Evolutionary conservation across 2,329 filamentous ascomycete genomes (phyloP).

Genomic region (Fusarium sp.): DNA sequence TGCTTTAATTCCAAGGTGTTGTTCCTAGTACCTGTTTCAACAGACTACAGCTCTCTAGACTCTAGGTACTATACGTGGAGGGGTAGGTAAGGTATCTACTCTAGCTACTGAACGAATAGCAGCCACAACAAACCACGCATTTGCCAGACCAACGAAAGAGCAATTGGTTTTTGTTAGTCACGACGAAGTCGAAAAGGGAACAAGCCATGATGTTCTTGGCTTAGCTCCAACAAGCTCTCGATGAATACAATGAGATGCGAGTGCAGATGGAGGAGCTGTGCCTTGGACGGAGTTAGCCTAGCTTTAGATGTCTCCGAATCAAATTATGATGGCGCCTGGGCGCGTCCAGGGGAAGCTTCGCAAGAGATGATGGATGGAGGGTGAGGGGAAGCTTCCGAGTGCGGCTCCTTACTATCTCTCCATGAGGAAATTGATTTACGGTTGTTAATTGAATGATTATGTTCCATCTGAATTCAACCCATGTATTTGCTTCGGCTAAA

Average conservation of each 20-base stretch:
- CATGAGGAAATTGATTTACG: slow-evolving; percentile 27
- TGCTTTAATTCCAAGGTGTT: slow-evolving; percentile 27
- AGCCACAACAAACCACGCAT: slow-evolving; percentile 42
- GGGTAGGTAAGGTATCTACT: too few species aligned
- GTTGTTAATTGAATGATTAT: slow-evolving; percentile 1
- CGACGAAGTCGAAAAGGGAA: slow-evolving; percentile 8
- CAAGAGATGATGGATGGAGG: slow-evolving; percentile 3
- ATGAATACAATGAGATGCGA: slow-evolving; percentile 20
- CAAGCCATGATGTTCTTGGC: slow-evolving; percentile 33
- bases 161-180: slow-evolving; percentile 38
- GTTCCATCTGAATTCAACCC: neutral
- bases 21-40: slow-evolving; percentile 19
- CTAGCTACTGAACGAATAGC: too few species aligned
- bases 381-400: slow-evolving; percentile 23
- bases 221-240: slow-evolving; percentile 25
- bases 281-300: slow-evolving; percentile 36
- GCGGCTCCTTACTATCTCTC: slow-evolving; percentile 31
- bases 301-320: slow-evolving; percentile 26
- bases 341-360: slow-evolving; percentile 28
- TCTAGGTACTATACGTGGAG: too few species aligned
- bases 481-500: neutral
- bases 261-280: neutral
- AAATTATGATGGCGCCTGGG: slow-evolving; percentile 17
- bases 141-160: slow-evolving; percentile 13
- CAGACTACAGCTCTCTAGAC: slow-evolving; percentile 19